Percentiles rank a stretch among this genome's conserved stretches.
phyloP scores from a whole-genome alignment of 495 filamentous ascomycete species.

The Niebla homalea region DNA sequence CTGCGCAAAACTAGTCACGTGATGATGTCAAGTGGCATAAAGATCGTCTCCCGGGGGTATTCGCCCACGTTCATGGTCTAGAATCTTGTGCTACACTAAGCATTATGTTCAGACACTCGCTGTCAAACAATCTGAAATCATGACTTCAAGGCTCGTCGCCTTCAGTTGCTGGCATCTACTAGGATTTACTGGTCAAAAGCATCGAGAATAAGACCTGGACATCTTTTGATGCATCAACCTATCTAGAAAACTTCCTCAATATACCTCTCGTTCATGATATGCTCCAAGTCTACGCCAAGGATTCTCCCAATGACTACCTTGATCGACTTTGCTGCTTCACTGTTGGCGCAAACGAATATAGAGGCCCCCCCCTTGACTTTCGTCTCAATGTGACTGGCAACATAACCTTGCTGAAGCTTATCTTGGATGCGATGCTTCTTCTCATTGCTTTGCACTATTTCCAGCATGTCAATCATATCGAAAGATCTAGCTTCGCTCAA shows the following conservation, averaged over 20 bases:
- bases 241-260: constrained; percentile 14
- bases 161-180: no score
- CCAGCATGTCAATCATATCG: constrained; percentile 5
- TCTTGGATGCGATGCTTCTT: constrained; percentile 10
- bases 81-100: no score
- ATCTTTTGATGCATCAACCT: no score
- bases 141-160: no score
- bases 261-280: constrained; percentile 12
- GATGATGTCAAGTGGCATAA: no score
- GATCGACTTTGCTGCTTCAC: constrained; percentile 1
- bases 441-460: constrained; percentile 11
- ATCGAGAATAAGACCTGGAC: no score
- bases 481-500: not conserved
- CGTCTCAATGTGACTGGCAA: not conserved
- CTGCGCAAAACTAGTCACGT: no score
- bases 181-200: no score
- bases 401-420: not conserved
- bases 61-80: no score
- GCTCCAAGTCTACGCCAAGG: constrained; percentile 9
- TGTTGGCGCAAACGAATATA: constrained; percentile 11
- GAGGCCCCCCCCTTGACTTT: constrained; percentile 3
- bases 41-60: no score
- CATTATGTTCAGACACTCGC: no score
- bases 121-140: no score
- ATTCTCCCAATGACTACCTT: constrained; percentile 1